phyloP scores from a whole-genome alignment of 768 basidiomycete species.

The Boletellus ananiceps region DNA sequence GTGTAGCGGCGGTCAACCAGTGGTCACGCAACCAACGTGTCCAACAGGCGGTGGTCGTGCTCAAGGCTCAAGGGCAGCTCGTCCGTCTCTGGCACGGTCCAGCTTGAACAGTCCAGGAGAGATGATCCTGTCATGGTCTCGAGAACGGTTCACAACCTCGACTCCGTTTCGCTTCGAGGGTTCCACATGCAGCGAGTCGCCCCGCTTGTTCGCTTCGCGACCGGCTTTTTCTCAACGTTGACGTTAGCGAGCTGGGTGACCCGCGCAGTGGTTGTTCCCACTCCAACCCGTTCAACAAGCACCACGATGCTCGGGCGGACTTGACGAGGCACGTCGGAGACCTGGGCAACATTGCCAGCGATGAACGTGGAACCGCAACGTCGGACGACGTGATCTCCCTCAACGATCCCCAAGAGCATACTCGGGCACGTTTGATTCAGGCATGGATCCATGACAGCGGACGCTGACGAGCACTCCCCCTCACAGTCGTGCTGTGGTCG shows the following conservation, averaged over 20 bases:
- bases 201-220: not conserved
- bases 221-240: conserved; percentile 18
- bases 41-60: conserved; percentile 51
- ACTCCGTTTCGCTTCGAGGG: conserved; percentile 55
- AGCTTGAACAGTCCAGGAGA: conserved; percentile 53
- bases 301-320: conserved; percentile 61
- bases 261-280: conserved; percentile 64
- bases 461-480: not conserved
- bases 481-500: conserved; percentile 61
- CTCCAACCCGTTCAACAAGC: conserved; percentile 66
- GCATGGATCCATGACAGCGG: not conserved
- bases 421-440: conserved; percentile 49
- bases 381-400: conserved; percentile 60
- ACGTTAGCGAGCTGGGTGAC: conserved; percentile 47
- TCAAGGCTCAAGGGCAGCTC: conserved; percentile 58
- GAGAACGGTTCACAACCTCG: conserved; percentile 58
- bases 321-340: conserved; percentile 65
- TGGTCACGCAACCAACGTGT: not conserved
- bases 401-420: conserved; percentile 61
- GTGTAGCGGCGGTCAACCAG: not conserved
- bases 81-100: conserved; percentile 57
- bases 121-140: conserved; percentile 54
- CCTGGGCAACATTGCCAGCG: conserved; percentile 66
- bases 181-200: conserved; percentile 75
- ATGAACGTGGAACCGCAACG: conserved; percentile 51